Evolutionary conservation across 2,329 filamentous ascomycete species (phyloP).

Genomic region (Fusarium papillatum): DNA sequence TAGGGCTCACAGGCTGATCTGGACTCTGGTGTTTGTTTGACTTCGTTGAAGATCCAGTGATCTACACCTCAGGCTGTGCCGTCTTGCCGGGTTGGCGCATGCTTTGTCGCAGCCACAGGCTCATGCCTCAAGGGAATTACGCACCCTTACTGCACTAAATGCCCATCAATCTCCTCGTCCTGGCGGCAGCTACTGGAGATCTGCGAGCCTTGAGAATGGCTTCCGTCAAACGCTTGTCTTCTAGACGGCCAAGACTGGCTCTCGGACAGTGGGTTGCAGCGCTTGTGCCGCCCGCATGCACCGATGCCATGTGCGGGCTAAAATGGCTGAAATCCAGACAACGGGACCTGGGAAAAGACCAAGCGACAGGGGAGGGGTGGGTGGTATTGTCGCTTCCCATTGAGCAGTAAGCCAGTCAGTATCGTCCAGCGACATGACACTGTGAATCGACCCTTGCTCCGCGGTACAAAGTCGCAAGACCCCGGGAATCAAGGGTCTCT

Average conservation of each 20-base stretch:
- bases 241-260: background rate
- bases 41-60: slow-evolving; percentile 4
- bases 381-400: background rate
- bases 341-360: slow-evolving; percentile 4
- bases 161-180: background rate
- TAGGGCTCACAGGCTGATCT: slow-evolving; percentile 1
- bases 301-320: slow-evolving; percentile 9
- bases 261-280: slow-evolving; percentile 6
- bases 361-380: slow-evolving; percentile 1
- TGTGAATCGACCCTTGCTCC: slow-evolving; percentile 4
- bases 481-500: slow-evolving; percentile 3
- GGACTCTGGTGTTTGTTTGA: background rate
- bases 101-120: slow-evolving; percentile 10
- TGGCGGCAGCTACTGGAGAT: background rate
- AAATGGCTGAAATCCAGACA: slow-evolving; percentile 5
- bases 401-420: background rate
- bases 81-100: slow-evolving; percentile 12
- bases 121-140: background rate
- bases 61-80: slow-evolving; percentile 9
- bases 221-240: background rate
- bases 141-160: background rate
- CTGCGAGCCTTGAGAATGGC: background rate
- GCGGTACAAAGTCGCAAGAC: background rate
- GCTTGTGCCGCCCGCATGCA: slow-evolving; percentile 7
- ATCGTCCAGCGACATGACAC: background rate